phyloP scores from a whole-genome alignment of 2,329 filamentous ascomycete species.

The Neophaeococcomyces aloes region DNA sequence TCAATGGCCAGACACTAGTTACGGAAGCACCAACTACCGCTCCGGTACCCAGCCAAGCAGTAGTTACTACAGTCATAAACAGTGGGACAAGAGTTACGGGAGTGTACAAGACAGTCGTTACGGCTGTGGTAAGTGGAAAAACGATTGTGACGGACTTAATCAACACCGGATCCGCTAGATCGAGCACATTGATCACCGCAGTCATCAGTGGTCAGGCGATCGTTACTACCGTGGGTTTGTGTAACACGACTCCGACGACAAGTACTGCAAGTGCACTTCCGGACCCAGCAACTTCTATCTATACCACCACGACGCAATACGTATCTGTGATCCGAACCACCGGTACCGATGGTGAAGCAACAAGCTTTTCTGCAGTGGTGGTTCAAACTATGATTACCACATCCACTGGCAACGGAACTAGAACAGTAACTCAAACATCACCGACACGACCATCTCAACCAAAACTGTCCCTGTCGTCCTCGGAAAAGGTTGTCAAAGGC shows the following conservation, averaged over 20 bases:
- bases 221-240: neutral
- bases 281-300: neutral
- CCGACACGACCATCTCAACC: conserved; percentile 2
- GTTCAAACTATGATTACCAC: conserved; percentile 2
- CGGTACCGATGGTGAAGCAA: neutral
- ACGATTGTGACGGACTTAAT: too few species aligned
- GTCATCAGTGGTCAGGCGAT: too few species aligned
- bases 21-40: too few species aligned
- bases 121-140: too few species aligned
- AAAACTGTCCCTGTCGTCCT: neutral
- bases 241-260: neutral
- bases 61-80: too few species aligned
- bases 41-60: too few species aligned
- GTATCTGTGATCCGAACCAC: conserved; percentile 2
- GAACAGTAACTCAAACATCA: neutral
- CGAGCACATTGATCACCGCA: too few species aligned
- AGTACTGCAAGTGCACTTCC: neutral
- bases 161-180: too few species aligned
- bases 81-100: too few species aligned
- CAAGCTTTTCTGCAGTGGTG: conserved; percentile 6
- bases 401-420: neutral
- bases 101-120: too few species aligned
- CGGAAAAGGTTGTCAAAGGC: neutral
- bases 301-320: conserved; percentile 5
- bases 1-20: too few species aligned